Evolutionary conservation across 352 stramenopile species (phyloP).

Genomic region (Pythium dissotocum): DNA sequence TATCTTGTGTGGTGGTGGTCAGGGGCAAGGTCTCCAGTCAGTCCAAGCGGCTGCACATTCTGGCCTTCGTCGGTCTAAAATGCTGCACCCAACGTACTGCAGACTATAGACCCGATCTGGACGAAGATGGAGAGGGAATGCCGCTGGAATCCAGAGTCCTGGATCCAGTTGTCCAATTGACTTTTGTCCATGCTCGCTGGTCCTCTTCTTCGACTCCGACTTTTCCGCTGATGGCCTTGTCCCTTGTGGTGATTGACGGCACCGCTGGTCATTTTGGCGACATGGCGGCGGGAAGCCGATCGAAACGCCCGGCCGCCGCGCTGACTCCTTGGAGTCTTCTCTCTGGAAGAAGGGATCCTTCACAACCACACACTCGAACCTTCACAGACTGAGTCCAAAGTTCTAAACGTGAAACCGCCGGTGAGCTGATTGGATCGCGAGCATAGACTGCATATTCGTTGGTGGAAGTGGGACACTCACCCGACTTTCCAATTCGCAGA

Average conservation of each 20-base stretch:
- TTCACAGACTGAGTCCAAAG: not conserved
- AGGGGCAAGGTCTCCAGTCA: too few species aligned
- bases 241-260: not conserved
- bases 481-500: not conserved
- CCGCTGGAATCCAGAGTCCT: too few species aligned
- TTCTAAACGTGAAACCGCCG: conserved; percentile 3
- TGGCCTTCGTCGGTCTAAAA: not conserved
- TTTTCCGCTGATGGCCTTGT: not conserved
- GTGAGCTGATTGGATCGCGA: not conserved
- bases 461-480: not conserved
- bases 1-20: conserved; percentile 28
- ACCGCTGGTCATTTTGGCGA: not conserved
- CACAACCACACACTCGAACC: not conserved
- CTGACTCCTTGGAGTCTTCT: not conserved
- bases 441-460: not conserved
- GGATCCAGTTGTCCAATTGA: too few species aligned
- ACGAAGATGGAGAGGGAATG: too few species aligned
- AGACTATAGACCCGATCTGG: too few species aligned
- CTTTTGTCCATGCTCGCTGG: not conserved
- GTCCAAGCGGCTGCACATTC: conserved; percentile 15
- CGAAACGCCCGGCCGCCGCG: not conserved
- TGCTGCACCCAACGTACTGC: too few species aligned
- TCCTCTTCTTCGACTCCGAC: not conserved
- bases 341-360: conserved; percentile 2
- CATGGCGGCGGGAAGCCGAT: conserved; percentile 1